Percentiles rank a stretch among this genome's conserved stretches.
These are phyloP conservation scores for Aquilaria sinensis DNA, from an alignment of 345 rosid species.

Conservation along the genomic window DNA sequence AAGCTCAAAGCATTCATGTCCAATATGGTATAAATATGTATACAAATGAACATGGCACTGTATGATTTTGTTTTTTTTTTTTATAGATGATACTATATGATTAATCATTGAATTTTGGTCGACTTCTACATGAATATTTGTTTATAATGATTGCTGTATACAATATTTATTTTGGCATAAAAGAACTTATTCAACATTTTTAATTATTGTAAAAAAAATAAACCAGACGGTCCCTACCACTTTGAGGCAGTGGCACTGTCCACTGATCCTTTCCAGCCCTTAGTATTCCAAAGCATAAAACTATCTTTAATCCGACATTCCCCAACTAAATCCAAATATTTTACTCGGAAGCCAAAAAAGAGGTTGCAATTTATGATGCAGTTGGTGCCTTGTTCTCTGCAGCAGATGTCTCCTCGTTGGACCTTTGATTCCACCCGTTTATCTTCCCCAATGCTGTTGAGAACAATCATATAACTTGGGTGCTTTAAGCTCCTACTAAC, in stretches of 20 bases:
- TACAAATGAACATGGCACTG: no score
- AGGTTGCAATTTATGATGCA: background rate
- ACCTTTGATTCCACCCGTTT: conserved; percentile 9
- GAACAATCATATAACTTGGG: conserved; percentile 2
- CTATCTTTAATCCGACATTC: conserved; percentile 19
- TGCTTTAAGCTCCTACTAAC: background rate
- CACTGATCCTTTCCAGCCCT: conserved; percentile 16
- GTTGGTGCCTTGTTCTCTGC: background rate
- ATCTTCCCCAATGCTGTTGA: background rate
- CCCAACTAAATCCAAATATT: conserved; percentile 10
- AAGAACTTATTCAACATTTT: no score
- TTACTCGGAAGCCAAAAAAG: conserved; percentile 3
- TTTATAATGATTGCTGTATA: no score
- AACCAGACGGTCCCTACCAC: no score
- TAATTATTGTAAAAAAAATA: no score
- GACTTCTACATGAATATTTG: no score
- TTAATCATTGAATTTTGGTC: no score
- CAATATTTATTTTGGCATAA: no score
- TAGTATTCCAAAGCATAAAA: conserved; percentile 2
- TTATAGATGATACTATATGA: no score
- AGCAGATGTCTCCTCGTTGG: conserved; percentile 1
- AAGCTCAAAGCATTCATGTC: no score
- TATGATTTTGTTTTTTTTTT: no score
- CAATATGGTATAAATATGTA: no score
- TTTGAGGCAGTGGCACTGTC: conserved; percentile 9